Percentiles rank a stretch among this genome's conserved stretches.
These are phyloP conservation scores for Phytophthora cactorum DNA, from an alignment of 352 stramenopile genomes.

Conservation along the genomic window DNA sequence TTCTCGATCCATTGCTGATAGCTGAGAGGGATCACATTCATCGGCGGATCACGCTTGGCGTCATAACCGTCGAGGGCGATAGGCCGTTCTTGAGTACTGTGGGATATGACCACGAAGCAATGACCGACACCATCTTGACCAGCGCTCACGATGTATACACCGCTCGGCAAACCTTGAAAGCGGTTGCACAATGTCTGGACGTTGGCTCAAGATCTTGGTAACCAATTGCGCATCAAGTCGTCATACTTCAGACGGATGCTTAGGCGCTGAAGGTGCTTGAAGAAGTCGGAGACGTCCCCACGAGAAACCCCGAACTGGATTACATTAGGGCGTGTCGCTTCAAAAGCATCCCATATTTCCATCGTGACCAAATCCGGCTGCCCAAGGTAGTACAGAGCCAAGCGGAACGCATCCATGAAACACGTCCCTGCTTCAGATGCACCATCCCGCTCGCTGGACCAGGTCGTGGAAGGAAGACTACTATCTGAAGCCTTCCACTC, in stretches of 20 bases:
- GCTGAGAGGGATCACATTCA: background rate
- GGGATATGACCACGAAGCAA: too few relatives aligned
- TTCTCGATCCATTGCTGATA: background rate
- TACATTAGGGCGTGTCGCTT: background rate
- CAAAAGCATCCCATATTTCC: conserved; percentile 16
- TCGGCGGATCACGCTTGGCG: background rate
- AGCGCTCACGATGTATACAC: too few relatives aligned
- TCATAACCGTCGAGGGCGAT: background rate
- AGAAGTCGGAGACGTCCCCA: conserved; percentile 9
- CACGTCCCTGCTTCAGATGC: background rate
- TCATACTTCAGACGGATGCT: conserved; percentile 7
- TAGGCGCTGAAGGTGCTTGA: conserved; percentile 2
- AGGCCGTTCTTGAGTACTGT: background rate
- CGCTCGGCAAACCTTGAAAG: background rate
- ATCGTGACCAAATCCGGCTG: background rate
- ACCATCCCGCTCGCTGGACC: too few relatives aligned
- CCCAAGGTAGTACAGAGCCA: background rate
- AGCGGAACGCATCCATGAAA: conserved; percentile 10
- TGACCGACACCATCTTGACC: too few relatives aligned
- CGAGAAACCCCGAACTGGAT: background rate
- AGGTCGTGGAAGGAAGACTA: background rate
- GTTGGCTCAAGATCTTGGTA: background rate
- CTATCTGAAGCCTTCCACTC: background rate
- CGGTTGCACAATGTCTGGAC: background rate
- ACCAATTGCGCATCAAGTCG: background rate